These are phyloP conservation scores for Populus alba DNA, from an alignment of 345 rosid species.

Conservation along the genomic window DNA sequence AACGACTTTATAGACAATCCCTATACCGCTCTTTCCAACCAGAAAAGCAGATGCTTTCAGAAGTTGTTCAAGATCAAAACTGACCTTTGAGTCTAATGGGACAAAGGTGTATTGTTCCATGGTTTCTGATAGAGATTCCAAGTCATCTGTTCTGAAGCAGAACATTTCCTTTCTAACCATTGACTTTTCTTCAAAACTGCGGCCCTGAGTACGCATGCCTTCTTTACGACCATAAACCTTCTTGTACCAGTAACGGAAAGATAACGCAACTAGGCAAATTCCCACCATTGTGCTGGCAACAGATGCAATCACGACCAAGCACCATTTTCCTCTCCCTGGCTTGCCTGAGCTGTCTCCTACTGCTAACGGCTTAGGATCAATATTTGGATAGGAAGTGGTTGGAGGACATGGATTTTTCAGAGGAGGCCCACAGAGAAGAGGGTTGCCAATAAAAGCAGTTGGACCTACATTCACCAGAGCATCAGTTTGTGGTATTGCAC, in stretches of 20 bases:
- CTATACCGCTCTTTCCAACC: slow-evolving; percentile 19
- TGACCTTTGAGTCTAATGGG: slow-evolving; percentile 11
- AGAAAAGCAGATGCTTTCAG: slow-evolving; percentile 36
- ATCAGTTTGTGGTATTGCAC: slow-evolving; percentile 25
- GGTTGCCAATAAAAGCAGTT: slow-evolving; percentile 30
- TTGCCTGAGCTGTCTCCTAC: background rate
- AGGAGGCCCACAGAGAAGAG: slow-evolving; percentile 31
- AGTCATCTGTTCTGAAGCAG: slow-evolving; percentile 34
- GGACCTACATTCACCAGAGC: slow-evolving; percentile 20
- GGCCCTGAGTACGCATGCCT: background rate
- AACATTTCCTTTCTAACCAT: slow-evolving; percentile 21
- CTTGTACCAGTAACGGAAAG: slow-evolving; percentile 19
- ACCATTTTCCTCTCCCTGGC: background rate
- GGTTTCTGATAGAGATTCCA: slow-evolving; percentile 27
- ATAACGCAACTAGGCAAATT: background rate
- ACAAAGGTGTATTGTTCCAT: slow-evolving; percentile 28
- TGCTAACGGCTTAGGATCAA: slow-evolving; percentile 2
- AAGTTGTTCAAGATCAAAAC: slow-evolving; percentile 24
- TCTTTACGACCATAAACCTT: background rate
- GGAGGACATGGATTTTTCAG: slow-evolving; percentile 12
- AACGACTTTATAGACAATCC: slow-evolving; percentile 31
- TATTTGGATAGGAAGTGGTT: background rate
- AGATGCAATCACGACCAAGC: background rate
- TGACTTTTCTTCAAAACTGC: slow-evolving; percentile 13
- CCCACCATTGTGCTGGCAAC: slow-evolving; percentile 5